Base-by-base conservation (phyloP, 139 green algal species). In the Chlorella vulgaris region DNA sequence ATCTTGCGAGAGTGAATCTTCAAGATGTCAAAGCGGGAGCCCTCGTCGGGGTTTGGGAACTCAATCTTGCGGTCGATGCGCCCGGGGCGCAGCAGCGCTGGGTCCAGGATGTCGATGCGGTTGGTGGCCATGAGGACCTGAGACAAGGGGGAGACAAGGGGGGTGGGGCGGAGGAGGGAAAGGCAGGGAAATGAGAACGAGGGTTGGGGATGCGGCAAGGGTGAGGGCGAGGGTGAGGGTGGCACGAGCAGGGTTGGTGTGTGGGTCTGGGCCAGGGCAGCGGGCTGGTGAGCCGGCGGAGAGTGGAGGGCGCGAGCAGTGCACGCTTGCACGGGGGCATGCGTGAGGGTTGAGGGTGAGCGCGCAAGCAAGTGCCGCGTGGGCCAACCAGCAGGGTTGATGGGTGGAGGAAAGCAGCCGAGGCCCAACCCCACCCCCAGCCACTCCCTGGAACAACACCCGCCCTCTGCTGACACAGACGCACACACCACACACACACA, bases 51-150 rank as follows among this genome's bases (percentile, higher is more conserved):
- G 83, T 99, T 97, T 42, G 97, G 97, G 85, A 99, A 99, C 92
- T 99, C 97, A 83, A 99, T 99, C 86, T 99, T 99, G 80, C 97
- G 91, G 88, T 99, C 97, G 74, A 99, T 99, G 70, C 97, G 91
- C 1, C 97, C 97, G 0, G 97, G 97, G n/a, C 97, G 93, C 80
- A 99, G 93, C 79, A 99, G 92, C 6, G 97, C 97, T 19, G 91
- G 78, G 86, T 99, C 97, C 67, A 99, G 88, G 86, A 99, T 99
- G 91, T 99, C 97, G 65, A 99, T 97, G 47, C 97, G 87, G 89
- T 99, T 99, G 79, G 97, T 99, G 31, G 97, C 97, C 94, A 98
- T 98, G n/a, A 98, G 89, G 50, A 98, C 92, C 94, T 98, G 93
- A 22, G 4, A 13, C 1, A n/a, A n/a, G 28, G 3, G n/a, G n/a